phyloP scores from a whole-genome alignment of 108 stramenopile species.

The Cyclotella sp. region DNA sequence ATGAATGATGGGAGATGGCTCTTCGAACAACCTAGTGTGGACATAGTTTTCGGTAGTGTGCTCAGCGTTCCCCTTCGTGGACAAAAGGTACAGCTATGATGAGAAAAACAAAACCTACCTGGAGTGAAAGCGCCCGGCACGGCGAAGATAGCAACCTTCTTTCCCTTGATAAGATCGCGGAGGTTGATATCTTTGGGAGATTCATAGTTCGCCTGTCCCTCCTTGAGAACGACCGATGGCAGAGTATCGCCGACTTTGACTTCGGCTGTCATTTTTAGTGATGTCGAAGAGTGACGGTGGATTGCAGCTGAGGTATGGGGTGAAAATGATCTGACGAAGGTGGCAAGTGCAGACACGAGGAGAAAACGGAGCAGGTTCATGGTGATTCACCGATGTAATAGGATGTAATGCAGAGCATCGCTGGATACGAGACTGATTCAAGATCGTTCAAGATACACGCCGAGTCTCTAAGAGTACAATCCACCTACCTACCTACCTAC shows the following conservation, averaged over 20 bases:
- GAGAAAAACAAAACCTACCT: too few relatives aligned
- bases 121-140: slow-evolving; percentile 93
- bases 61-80: neutral
- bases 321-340: slow-evolving; percentile 37
- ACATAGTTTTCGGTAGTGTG: neutral
- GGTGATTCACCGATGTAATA: too few relatives aligned
- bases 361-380: slow-evolving; percentile 25
- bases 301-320: slow-evolving; percentile 17
- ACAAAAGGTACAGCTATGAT: too few relatives aligned
- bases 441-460: too few relatives aligned
- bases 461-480: too few relatives aligned
- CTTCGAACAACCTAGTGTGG: slow-evolving; percentile 65
- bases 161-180: slow-evolving; percentile 71
- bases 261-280: slow-evolving; percentile 55
- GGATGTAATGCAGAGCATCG: too few relatives aligned
- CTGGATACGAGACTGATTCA: too few relatives aligned
- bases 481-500: too few relatives aligned
- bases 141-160: slow-evolving; percentile 90
- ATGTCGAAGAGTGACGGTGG: slow-evolving; percentile 18
- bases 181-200: slow-evolving; percentile 62
- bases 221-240: slow-evolving; percentile 65
- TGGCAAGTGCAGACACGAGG: slow-evolving; percentile 27
- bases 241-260: slow-evolving; percentile 81
- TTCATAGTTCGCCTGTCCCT: slow-evolving; percentile 66
- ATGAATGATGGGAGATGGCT: slow-evolving; percentile 91